Base-by-base conservation (phyloP, 495 filamentous ascomycete species). In the Terfezia claveryi region DNA sequence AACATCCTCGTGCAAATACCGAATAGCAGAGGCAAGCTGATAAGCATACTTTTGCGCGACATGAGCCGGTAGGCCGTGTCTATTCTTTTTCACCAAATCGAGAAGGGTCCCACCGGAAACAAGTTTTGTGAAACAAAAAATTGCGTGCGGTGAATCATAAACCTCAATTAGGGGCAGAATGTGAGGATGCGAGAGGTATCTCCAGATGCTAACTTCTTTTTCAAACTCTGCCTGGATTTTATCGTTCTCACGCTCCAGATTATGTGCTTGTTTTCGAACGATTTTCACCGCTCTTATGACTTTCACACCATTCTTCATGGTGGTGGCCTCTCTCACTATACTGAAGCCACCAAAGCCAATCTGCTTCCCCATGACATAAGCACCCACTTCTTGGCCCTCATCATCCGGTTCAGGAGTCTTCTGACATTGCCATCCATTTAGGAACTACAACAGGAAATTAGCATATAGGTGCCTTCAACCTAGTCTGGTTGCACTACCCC, bases 1-100 rank as follows among this genome's bases (percentile, higher is more conserved):
- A 32, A 81, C 75, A 63, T 86, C 82, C 65, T 85, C 75, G 58
- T 86, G 82, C 1, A 86, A 67, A 65, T 86, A 86, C 20, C 82
- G 75, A 14, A 85, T 64, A 4, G 82, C 81, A 38, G 72, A 76
- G 12, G 81, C 79, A 16, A 86, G 73, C 65, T 85, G 80, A 59
- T 78, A 81, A 9, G 71, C 61, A 59, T 85, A 85, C 58, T 76
- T 76, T 58, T 75, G 77, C 1, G 76, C 80, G 0, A 80, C 68
- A 6, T 67, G 61, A 10, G 69, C 52, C 4, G 68, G 61, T 6
- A 86, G 64, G 6, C 80, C 81, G 41, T 68, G 60, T 9, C 79
- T 76, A 27, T 70, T 69, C 8, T 51, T 10, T 38, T 77, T 75
- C 17, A 86, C 68, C 23, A 83, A 62, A 59, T 85, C 81, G 57